Percentiles rank a stretch among this genome's conserved stretches.
Evolutionary conservation across 768 basidiomycete species (phyloP).

Genomic region (Auricularia sp.): DNA sequence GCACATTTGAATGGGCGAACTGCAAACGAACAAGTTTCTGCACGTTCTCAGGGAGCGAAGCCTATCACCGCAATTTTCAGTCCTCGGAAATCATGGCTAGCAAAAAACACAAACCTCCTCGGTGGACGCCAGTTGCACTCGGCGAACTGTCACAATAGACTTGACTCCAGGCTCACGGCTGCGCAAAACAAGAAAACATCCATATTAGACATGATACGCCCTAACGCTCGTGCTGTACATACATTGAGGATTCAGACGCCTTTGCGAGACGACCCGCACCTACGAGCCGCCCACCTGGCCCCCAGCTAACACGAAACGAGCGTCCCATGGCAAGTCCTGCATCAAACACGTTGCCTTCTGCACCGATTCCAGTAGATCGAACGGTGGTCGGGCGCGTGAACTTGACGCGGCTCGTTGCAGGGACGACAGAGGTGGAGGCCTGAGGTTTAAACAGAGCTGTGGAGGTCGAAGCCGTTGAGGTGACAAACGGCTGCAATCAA

Average conservation of each 20-base stretch:
- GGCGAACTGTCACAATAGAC: conserved; percentile 18
- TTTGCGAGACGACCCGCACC: conserved; percentile 55
- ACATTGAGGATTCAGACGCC: background rate
- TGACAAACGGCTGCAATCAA: background rate
- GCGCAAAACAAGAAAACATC: background rate
- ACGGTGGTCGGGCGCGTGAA: conserved; percentile 10
- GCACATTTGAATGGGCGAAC: conserved; percentile 60
- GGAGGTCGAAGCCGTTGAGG: conserved; percentile 4
- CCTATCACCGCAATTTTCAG: background rate
- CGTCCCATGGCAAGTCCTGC: conserved; percentile 79
- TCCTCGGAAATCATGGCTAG: too few species aligned
- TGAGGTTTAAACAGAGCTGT: conserved; percentile 61
- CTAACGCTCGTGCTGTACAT: background rate
- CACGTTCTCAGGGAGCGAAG: background rate
- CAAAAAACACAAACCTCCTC: conserved; percentile 10
- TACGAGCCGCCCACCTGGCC: conserved; percentile 64
- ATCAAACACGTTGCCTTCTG: conserved; percentile 62
- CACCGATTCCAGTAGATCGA: conserved; percentile 32
- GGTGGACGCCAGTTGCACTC: conserved; percentile 17
- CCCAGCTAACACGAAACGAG: conserved; percentile 87
- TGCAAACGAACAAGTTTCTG: conserved; percentile 27
- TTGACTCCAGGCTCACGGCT: background rate
- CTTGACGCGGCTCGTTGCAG: conserved; percentile 58
- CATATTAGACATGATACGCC: background rate
- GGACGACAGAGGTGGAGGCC: conserved; percentile 63